phyloP scores from a whole-genome alignment of 148 eudicot genomes.

The Nepenthes mirabilis region DNA sequence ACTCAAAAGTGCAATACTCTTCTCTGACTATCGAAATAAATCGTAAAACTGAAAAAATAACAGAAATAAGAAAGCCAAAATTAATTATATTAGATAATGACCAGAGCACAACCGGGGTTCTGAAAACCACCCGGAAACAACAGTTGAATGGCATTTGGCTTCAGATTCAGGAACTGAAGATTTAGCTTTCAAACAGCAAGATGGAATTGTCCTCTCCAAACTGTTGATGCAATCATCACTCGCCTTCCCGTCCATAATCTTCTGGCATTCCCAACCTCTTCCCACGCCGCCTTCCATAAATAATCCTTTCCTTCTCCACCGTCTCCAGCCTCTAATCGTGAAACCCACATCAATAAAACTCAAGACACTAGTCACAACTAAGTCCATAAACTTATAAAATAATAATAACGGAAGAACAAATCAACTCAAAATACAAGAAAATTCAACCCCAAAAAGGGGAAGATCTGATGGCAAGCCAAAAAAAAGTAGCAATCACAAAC shows the following conservation, averaged over 20 bases:
- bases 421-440: no score
- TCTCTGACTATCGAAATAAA: no score
- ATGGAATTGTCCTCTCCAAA: slow-evolving; percentile 37
- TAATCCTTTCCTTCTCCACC: slow-evolving; percentile 39
- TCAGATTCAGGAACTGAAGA: slow-evolving; percentile 48
- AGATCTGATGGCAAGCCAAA: no score
- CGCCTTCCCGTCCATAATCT: slow-evolving; percentile 71
- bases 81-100: slow-evolving; percentile 20
- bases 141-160: slow-evolving; percentile 81
- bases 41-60: no score
- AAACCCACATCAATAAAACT: not conserved
- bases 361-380: no score
- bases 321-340: slow-evolving; percentile 69
- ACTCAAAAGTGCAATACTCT: no score
- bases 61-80: not conserved
- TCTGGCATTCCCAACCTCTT: slow-evolving; percentile 66
- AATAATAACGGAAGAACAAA: no score
- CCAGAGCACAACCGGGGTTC: slow-evolving; percentile 43
- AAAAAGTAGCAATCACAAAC: no score
- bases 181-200: slow-evolving; percentile 81
- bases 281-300: slow-evolving; percentile 57
- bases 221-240: slow-evolving; percentile 22
- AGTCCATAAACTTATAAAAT: no score
- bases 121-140: slow-evolving; percentile 98
- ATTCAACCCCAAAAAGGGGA: no score